Conservation (phyloP, 2,329 filamentous ascomycete genomes). For the Arthrobotrys iridis region DNA sequence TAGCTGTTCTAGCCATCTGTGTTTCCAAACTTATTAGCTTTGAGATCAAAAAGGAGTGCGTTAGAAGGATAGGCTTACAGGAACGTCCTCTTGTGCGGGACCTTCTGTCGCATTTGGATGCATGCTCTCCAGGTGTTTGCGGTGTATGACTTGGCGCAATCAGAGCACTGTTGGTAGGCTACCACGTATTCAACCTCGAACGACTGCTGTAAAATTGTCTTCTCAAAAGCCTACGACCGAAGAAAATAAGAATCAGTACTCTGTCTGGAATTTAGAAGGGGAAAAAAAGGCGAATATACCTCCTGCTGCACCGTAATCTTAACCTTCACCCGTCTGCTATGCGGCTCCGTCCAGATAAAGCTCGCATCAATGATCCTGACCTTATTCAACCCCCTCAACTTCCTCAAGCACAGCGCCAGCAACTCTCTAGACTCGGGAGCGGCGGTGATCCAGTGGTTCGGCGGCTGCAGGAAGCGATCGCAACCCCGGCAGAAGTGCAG, state of each 20-base stretch:
- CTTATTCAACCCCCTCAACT: slow-evolving; percentile 84
- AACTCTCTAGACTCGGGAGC: slow-evolving; percentile 89
- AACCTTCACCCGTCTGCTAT: slow-evolving; percentile 89
- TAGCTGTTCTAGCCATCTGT: slow-evolving; percentile 77
- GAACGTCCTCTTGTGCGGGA: slow-evolving; percentile 90
- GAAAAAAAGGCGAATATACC: slow-evolving; percentile 30
- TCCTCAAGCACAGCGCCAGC: slow-evolving; percentile 88
- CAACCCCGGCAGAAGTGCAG: slow-evolving; percentile 94
- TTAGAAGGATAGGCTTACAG: slow-evolving; percentile 64
- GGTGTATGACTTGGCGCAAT: slow-evolving; percentile 95
- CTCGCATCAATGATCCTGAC: slow-evolving; percentile 93
- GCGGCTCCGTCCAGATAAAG: slow-evolving; percentile 98
- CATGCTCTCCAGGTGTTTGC: slow-evolving; percentile 93
- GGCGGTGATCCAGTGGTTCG: slow-evolving; percentile 85
- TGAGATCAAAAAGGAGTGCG: background rate
- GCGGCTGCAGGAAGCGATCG: slow-evolving; percentile 90
- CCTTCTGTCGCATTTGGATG: slow-evolving; percentile 96
- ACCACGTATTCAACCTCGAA: slow-evolving; percentile 96
- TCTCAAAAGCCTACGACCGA: slow-evolving; percentile 71
- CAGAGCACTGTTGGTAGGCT: slow-evolving; percentile 90
- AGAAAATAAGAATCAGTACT: background rate
- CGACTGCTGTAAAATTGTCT: slow-evolving; percentile 82
- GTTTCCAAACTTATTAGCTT: slow-evolving; percentile 56
- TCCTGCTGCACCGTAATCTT: slow-evolving; percentile 90
- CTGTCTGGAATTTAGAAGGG: background rate